Evolutionary conservation across 768 basidiomycete genomes (phyloP).

Genomic region (Scleroderma bovista): DNA sequence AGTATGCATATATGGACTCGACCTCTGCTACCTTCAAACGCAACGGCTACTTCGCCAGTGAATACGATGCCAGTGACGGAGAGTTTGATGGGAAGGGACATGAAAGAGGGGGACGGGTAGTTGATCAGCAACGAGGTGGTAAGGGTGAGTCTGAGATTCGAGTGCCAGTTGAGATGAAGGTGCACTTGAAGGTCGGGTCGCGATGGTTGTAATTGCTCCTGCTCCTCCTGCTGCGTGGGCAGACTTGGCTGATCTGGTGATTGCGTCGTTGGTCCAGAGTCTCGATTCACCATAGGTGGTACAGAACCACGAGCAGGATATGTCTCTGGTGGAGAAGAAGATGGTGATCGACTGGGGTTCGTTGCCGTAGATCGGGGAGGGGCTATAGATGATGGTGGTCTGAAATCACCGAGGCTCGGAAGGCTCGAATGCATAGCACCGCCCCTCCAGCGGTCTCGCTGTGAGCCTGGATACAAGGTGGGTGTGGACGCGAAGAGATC

Average conservation of each 20-base stretch:
- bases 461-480: constrained; percentile 33
- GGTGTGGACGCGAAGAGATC: constrained; percentile 59
- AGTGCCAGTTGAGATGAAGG: constrained; percentile 78
- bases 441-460: constrained; percentile 40
- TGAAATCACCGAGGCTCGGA: constrained; percentile 34
- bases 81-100: constrained; percentile 93
- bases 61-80: constrained; percentile 88
- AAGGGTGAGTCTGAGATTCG: constrained; percentile 83
- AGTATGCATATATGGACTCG: constrained; percentile 86
- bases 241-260: constrained; percentile 7
- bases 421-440: constrained; percentile 29
- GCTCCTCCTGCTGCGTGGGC: constrained; percentile 7
- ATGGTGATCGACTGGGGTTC: constrained; percentile 31
- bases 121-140: constrained; percentile 94
- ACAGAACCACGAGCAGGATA: constrained; percentile 9
- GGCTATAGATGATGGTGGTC: constrained; percentile 21
- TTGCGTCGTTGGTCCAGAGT: constrained; percentile 11
- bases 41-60: constrained; percentile 81
- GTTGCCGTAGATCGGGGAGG: constrained; percentile 17
- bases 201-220: constrained; percentile 22
- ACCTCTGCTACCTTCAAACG: constrained; percentile 79
- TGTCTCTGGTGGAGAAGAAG: constrained; percentile 21
- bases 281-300: constrained; percentile 13
- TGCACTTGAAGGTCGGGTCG: constrained; percentile 81
- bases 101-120: constrained; percentile 93